Evolutionary conservation across 305 asterid genomes (phyloP).

Genomic region (Fraxinus greggii): DNA sequence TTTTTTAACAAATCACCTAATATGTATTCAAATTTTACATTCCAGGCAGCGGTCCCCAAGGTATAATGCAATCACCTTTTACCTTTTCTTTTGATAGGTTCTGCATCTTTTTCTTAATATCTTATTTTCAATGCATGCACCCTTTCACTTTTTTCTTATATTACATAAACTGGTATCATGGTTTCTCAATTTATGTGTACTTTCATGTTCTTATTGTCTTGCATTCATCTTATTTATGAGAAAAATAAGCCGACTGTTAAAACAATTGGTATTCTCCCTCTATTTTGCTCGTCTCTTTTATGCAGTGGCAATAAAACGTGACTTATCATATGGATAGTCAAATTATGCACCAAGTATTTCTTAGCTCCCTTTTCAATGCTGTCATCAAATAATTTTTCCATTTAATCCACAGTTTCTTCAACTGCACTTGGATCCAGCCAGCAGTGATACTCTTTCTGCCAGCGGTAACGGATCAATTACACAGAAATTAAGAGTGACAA

Average conservation of each 20-base stretch:
- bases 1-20: slow-evolving; percentile 67
- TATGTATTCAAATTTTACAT: slow-evolving; percentile 62
- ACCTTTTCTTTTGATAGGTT: not conserved
- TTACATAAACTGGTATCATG: not conserved
- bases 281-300: not conserved
- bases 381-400: slow-evolving; percentile 8
- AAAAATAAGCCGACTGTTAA: not conserved
- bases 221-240: not conserved
- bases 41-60: slow-evolving; percentile 99
- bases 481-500: slow-evolving; percentile 72
- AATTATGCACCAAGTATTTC: not conserved
- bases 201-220: not conserved
- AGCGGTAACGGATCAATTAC: slow-evolving; percentile 57
- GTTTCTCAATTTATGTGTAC: not conserved
- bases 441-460: slow-evolving; percentile 74
- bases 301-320: not conserved
- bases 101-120: not conserved
- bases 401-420: slow-evolving; percentile 69
- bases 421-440: slow-evolving; percentile 96
- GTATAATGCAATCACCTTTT: slow-evolving; percentile 35
- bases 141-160: not conserved
- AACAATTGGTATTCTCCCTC: not conserved
- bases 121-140: not conserved
- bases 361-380: not conserved
- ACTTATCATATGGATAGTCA: slow-evolving; percentile 5